phyloP scores from a whole-genome alignment of 768 basidiomycete species.

The Leccinum subtestaceum region DNA sequence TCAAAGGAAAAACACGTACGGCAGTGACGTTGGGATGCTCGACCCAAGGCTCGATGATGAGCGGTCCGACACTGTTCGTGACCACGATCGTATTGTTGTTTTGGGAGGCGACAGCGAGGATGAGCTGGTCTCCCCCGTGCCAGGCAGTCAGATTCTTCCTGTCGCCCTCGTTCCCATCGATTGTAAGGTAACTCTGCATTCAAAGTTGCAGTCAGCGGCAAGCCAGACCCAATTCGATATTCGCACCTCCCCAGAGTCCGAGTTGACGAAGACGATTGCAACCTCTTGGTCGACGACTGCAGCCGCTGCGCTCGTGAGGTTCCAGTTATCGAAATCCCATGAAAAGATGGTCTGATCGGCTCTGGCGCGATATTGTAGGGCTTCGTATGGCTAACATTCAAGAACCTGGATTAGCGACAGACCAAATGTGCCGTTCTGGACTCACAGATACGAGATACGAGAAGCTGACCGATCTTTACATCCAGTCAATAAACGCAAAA shows the following conservation, averaged over 20 bases:
- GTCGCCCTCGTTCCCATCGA: conserved; percentile 49
- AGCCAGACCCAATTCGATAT: background rate
- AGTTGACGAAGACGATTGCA: conserved; percentile 77
- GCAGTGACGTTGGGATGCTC: conserved; percentile 71
- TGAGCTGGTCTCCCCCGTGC: conserved; percentile 35
- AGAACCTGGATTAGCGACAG: background rate
- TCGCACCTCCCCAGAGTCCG: conserved; percentile 76
- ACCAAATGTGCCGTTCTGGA: background rate
- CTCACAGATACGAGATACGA: conserved; percentile 74
- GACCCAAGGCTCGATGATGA: conserved; percentile 68
- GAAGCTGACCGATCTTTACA: conserved; percentile 59
- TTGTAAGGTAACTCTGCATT: conserved; percentile 46
- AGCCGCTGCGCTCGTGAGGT: conserved; percentile 49
- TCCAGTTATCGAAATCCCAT: conserved; percentile 70
- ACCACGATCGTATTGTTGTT: conserved; percentile 81
- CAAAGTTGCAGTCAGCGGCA: conserved; percentile 2
- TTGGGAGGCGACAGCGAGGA: conserved; percentile 58
- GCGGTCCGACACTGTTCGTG: conserved; percentile 73
- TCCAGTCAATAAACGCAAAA: background rate
- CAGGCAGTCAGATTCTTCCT: conserved; percentile 43
- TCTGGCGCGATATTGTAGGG: conserved; percentile 72
- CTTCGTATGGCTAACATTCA: conserved; percentile 61
- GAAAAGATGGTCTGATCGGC: conserved; percentile 62
- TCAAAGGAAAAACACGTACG: conserved; percentile 40
- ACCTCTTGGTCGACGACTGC: conserved; percentile 53